Conservation (phyloP, 2,329 filamentous ascomycete species). For the Calonectria pauciramosa region DNA sequence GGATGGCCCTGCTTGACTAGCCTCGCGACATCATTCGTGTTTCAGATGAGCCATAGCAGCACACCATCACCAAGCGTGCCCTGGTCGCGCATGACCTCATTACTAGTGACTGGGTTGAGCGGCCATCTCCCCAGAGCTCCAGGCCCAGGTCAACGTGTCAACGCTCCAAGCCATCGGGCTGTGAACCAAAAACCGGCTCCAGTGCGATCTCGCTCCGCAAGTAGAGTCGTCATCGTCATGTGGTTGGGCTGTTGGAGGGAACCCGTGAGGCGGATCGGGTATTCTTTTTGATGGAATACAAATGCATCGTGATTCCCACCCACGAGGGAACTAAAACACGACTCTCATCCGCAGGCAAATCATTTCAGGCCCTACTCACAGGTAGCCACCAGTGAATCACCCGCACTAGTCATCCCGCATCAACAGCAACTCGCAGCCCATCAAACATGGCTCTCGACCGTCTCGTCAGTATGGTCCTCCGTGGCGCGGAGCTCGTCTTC, state of each 20-base stretch:
- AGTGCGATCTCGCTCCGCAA: neutral
- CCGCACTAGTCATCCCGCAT: neutral
- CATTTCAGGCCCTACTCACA: neutral
- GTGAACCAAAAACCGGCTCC: slow-evolving; percentile 39
- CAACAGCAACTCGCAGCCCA: neutral
- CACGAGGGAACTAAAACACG: neutral
- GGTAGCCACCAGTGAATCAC: neutral
- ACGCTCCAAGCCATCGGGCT: slow-evolving; percentile 20
- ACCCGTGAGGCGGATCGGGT: slow-evolving; percentile 24
- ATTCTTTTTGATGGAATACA: slow-evolving; percentile 35
- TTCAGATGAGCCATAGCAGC: slow-evolving; percentile 35
- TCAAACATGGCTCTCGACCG: slow-evolving; percentile 56
- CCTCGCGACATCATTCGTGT: slow-evolving; percentile 40
- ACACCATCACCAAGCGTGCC: slow-evolving; percentile 26
- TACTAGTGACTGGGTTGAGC: slow-evolving; percentile 20
- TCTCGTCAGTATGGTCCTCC: slow-evolving; percentile 55
- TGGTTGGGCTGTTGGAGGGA: slow-evolving; percentile 24
- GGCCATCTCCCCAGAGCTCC: neutral
- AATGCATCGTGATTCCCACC: slow-evolving; percentile 27
- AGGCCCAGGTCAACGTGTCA: slow-evolving; percentile 18
- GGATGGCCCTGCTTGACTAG: slow-evolving; percentile 18
- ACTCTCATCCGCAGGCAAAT: neutral
- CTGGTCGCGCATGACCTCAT: slow-evolving; percentile 45
- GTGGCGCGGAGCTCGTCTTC: slow-evolving; percentile 72
- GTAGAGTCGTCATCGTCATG: slow-evolving; percentile 41